Evolutionary conservation across 1,139 yeast species (phyloP).

Genomic region (Sugiyamaella castrensis): DNA sequence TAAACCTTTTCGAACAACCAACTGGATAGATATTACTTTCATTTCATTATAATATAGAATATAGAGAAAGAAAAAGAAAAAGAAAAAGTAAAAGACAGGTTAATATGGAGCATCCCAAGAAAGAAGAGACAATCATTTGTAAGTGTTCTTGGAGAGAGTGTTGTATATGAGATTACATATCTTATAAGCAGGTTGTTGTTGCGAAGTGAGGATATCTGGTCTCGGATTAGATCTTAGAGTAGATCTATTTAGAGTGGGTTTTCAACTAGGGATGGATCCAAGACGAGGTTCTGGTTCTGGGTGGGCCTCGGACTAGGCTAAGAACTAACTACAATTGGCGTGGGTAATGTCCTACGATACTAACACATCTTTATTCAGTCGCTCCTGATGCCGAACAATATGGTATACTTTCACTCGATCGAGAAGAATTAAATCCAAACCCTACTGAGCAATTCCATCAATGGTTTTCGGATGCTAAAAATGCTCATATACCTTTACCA

Average conservation of each 20-base stretch:
- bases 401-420: slow-evolving; percentile 60
- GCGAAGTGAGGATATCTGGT: no score
- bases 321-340: background rate
- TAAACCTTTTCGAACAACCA: no score
- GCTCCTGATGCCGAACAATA: slow-evolving; percentile 93
- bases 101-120: slow-evolving; percentile 14
- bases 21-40: no score
- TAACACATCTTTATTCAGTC: slow-evolving; percentile 33
- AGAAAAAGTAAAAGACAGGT: no score
- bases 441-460: slow-evolving; percentile 76
- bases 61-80: no score
- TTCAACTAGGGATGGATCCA: no score
- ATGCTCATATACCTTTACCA: slow-evolving; percentile 57
- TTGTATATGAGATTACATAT: no score
- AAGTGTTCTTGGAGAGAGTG: slow-evolving; percentile 4
- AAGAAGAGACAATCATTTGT: slow-evolving; percentile 20
- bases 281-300: no score
- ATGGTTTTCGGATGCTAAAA: slow-evolving; percentile 84
- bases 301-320: background rate
- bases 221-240: no score
- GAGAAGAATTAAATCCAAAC: slow-evolving; percentile 49
- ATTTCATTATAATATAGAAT: background rate
- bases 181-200: no score
- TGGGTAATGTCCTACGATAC: no score
- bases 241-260: background rate